Percentiles rank a stretch among this genome's conserved stretches.
phyloP scores from a whole-genome alignment of 176 grass and related monocot genomes.

The Elaeis guineensis region DNA sequence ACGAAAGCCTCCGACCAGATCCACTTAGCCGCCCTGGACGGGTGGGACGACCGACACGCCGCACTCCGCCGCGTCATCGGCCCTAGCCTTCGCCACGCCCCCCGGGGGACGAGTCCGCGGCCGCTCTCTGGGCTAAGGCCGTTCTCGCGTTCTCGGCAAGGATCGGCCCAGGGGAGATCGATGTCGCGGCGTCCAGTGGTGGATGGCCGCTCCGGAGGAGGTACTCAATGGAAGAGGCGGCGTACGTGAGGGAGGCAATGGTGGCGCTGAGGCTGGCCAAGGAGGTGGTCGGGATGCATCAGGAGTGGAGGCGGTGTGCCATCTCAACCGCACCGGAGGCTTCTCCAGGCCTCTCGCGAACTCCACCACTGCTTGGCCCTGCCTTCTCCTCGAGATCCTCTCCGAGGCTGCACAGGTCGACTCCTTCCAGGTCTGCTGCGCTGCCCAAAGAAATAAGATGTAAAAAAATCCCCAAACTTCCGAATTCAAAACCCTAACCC shows the following conservation, averaged over 20 bases:
- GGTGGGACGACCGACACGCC: slow-evolving; percentile 50
- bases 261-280: slow-evolving; percentile 62
- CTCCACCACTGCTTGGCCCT: too few relatives aligned
- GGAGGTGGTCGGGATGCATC: too few relatives aligned
- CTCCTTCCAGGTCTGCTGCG: slow-evolving; percentile 54
- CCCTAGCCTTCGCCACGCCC: slow-evolving; percentile 7
- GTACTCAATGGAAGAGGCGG: slow-evolving; percentile 74
- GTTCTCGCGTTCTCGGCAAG: slow-evolving; percentile 28
- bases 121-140: slow-evolving; percentile 74
- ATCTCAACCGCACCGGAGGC: too few relatives aligned
- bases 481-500: too few relatives aligned
- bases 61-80: slow-evolving; percentile 37
- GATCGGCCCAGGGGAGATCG: too few relatives aligned
- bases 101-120: slow-evolving; percentile 19
- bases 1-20: too few relatives aligned
- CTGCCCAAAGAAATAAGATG: not conserved
- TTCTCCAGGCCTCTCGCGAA: too few relatives aligned
- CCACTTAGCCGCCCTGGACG: slow-evolving; percentile 45
- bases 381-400: slow-evolving; percentile 74
- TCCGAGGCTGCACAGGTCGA: slow-evolving; percentile 50
- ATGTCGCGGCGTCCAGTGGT: slow-evolving; percentile 7
- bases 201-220: not conserved
- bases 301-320: too few relatives aligned
- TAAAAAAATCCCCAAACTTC: too few relatives aligned
- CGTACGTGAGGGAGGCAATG: slow-evolving; percentile 60